A percentile compares a stretch with the other conserved stretches of the same genome.
phyloP scores from a whole-genome alignment of 345 rosid species.

The Conringia planisiliqua region DNA sequence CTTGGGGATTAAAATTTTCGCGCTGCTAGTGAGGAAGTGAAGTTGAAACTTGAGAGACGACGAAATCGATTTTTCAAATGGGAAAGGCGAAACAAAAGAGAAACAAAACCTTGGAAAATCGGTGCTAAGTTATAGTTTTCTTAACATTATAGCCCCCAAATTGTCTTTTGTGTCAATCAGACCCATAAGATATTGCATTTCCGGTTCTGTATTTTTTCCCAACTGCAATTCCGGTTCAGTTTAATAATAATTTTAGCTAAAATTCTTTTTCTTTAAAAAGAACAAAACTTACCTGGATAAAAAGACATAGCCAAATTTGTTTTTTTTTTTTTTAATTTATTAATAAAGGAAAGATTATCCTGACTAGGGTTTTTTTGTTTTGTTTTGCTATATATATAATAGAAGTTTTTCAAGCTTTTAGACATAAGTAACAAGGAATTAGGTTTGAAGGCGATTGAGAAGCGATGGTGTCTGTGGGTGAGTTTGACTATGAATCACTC shows the following conservation, averaged over 20 bases:
- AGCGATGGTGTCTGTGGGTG: not conserved
- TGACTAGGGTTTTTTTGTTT: too few relatives aligned
- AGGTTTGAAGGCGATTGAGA: too few relatives aligned
- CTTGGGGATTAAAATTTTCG: not conserved
- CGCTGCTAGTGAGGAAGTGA: constrained; percentile 12
- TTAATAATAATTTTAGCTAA: too few relatives aligned
- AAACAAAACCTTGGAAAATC: not conserved
- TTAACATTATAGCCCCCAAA: not conserved
- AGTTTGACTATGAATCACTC: not conserved
- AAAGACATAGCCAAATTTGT: too few relatives aligned
- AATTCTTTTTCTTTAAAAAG: too few relatives aligned
- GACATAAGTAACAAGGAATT: too few relatives aligned
- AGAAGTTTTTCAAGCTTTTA: too few relatives aligned
- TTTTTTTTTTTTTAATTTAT: too few relatives aligned
- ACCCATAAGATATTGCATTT: not conserved
- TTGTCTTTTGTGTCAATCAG: not conserved
- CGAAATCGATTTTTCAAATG: not conserved
- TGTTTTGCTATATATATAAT: too few relatives aligned
- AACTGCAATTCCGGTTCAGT: too few relatives aligned
- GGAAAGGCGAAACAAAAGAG: not conserved
- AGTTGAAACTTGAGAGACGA: not conserved
- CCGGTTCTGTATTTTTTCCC: not conserved
- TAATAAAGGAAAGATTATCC: too few relatives aligned
- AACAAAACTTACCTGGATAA: too few relatives aligned
- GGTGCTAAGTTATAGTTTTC: not conserved